Percentiles rank a stretch among this genome's conserved stretches.
These are phyloP conservation scores for Ganoderma multipileum DNA, from an alignment of 1,284 basidiomycete species.

Conservation along the genomic window DNA sequence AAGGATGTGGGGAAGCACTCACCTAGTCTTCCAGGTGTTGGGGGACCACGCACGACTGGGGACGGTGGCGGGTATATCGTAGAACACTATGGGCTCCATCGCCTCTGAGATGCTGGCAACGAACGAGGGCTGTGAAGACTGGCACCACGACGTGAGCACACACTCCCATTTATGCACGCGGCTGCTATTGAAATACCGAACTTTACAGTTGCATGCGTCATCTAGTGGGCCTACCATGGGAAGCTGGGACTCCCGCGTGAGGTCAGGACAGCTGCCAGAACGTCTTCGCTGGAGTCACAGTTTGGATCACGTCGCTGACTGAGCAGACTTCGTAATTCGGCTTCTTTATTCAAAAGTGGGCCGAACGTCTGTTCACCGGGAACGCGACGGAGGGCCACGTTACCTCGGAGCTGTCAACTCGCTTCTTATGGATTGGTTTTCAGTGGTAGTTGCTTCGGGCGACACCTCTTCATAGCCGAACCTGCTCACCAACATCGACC, in stretches of 20 bases:
- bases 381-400: no score
- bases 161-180: not conserved
- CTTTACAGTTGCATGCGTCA: not conserved
- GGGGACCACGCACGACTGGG: conserved; percentile 23
- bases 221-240: not conserved
- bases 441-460: no score
- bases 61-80: conserved; percentile 19
- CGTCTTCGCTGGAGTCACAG: not conserved
- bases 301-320: not conserved
- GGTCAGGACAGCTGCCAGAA: not conserved
- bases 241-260: not conserved
- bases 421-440: no score
- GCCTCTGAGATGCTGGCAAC: not conserved
- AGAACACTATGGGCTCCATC: conserved; percentile 30
- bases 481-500: no score
- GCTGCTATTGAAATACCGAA: not conserved
- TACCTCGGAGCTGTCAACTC: no score
- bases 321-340: not conserved
- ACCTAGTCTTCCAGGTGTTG: conserved; percentile 36
- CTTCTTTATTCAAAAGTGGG: not conserved
- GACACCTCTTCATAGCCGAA: no score
- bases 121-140: not conserved
- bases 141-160: not conserved
- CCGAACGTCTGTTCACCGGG: not conserved
- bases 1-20: not conserved